These are phyloP conservation scores for Ophiostoma tasmaniense DNA, from an alignment of 2,329 filamentous ascomycete species.

Conservation along the genomic window DNA sequence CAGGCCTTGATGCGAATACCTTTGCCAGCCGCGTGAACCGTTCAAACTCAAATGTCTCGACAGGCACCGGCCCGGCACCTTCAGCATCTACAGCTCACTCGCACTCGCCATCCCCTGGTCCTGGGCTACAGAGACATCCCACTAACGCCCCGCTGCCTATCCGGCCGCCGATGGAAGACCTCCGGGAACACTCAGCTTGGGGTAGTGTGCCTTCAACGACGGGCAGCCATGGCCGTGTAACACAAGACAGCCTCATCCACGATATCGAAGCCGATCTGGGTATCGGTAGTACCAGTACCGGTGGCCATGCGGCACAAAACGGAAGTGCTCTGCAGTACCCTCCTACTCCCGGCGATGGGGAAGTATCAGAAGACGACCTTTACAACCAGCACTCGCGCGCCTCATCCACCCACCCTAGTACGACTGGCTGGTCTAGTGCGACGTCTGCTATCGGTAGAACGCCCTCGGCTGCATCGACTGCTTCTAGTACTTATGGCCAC, in stretches of 20 bases:
- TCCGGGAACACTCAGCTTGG: conserved; percentile 37
- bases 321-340: conserved; percentile 32
- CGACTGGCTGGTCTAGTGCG: conserved; percentile 29
- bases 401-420: conserved; percentile 35
- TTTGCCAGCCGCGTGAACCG: conserved; percentile 38
- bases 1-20: conserved; percentile 40
- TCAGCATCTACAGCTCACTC: conserved; percentile 35
- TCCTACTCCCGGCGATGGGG: not conserved
- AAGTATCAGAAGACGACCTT: conserved; percentile 8
- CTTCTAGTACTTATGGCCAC: conserved; percentile 4
- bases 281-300: conserved; percentile 33
- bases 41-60: conserved; percentile 44
- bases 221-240: conserved; percentile 26
- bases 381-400: conserved; percentile 37
- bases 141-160: conserved; percentile 53
- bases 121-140: conserved; percentile 47
- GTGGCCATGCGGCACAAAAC: conserved; percentile 40
- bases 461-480: conserved; percentile 13
- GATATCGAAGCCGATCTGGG: conserved; percentile 50
- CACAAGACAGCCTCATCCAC: conserved; percentile 47
- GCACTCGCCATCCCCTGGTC: conserved; percentile 31
- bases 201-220: not conserved
- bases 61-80: conserved; percentile 37
- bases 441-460: conserved; percentile 33
- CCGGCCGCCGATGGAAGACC: conserved; percentile 37